phyloP scores from a whole-genome alignment of 371 early-diverging fungal species.

The Dichotomocladium elegans region DNA sequence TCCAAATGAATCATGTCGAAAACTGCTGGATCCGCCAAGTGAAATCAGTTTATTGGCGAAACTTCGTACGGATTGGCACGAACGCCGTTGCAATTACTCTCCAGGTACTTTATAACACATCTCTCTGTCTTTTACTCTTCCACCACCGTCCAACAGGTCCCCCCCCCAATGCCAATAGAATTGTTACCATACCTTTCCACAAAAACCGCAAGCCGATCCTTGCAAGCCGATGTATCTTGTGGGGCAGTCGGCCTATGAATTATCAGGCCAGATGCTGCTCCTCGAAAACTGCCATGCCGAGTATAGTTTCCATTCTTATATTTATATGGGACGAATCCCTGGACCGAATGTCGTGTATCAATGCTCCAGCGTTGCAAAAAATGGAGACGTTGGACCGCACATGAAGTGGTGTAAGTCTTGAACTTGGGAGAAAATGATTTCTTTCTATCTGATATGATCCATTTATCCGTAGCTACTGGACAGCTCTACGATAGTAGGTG shows the following conservation, averaged over 20 bases:
- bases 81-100: slow-evolving; percentile 37
- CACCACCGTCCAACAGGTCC: neutral
- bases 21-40: slow-evolving; percentile 40
- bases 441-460: neutral
- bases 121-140: too few species aligned
- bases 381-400: slow-evolving; percentile 43
- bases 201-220: slow-evolving; percentile 6
- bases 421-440: neutral
- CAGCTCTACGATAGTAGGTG: slow-evolving; percentile 34
- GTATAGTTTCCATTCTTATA: slow-evolving; percentile 43
- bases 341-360: slow-evolving; percentile 49
- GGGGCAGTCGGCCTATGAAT: slow-evolving; percentile 48
- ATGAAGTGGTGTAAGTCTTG: slow-evolving; percentile 48
- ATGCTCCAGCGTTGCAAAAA: slow-evolving; percentile 13
- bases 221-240: slow-evolving; percentile 18
- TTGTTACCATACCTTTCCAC: slow-evolving; percentile 26
- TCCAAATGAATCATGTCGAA: slow-evolving; percentile 31
- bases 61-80: slow-evolving; percentile 33
- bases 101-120: slow-evolving; percentile 18
- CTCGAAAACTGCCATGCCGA: slow-evolving; percentile 39
- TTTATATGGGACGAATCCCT: slow-evolving; percentile 37
- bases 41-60: slow-evolving; percentile 41
- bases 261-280: slow-evolving; percentile 43
- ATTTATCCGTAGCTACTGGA: slow-evolving; percentile 18
- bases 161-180: slow-evolving; percentile 2